Percentiles rank a stretch among this genome's conserved stretches.
Evolutionary conservation across 2,329 filamentous ascomycete species (phyloP).

Genomic region (Phaeoacremonium minimum): DNA sequence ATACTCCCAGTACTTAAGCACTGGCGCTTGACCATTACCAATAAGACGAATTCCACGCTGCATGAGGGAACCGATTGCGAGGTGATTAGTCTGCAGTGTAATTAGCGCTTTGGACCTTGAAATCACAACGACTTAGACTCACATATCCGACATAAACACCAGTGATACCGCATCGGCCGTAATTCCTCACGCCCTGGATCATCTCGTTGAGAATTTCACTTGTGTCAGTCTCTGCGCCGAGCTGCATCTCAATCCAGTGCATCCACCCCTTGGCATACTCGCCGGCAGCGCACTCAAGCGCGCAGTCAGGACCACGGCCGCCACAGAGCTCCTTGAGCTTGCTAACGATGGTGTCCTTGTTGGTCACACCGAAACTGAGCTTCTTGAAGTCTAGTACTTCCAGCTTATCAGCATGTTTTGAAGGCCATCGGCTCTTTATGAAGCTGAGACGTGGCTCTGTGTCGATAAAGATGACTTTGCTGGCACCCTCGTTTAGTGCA

Average conservation of each 20-base stretch:
- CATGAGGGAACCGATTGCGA: constrained; percentile 82
- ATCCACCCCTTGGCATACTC: constrained; percentile 60
- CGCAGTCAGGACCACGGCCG: constrained; percentile 69
- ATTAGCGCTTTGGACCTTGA: not conserved
- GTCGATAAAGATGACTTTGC: constrained; percentile 75
- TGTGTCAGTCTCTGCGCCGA: constrained; percentile 78
- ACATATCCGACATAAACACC: constrained; percentile 63
- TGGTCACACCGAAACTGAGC: constrained; percentile 53
- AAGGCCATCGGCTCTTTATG: constrained; percentile 57
- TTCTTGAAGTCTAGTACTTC: constrained; percentile 66
- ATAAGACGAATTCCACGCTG: constrained; percentile 79
- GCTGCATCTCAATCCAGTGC: constrained; percentile 51
- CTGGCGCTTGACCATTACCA: constrained; percentile 63
- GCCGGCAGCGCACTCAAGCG: constrained; percentile 62
- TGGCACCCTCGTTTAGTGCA: constrained; percentile 68
- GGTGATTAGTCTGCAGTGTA: constrained; percentile 62
- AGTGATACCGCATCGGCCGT: constrained; percentile 71
- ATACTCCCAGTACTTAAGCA: constrained; percentile 80
- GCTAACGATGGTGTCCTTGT: constrained; percentile 59
- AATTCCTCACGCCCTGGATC: constrained; percentile 69
- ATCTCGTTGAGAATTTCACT: constrained; percentile 78
- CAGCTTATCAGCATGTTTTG: constrained; percentile 44
- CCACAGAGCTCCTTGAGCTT: constrained; percentile 70
- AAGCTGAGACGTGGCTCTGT: constrained; percentile 66
- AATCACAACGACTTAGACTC: constrained; percentile 16